Percentiles rank a stretch among this genome's conserved stretches.
Conservation (phyloP, 2,329 filamentous ascomycete genomes). For the Talaromyces sp. region DNA sequence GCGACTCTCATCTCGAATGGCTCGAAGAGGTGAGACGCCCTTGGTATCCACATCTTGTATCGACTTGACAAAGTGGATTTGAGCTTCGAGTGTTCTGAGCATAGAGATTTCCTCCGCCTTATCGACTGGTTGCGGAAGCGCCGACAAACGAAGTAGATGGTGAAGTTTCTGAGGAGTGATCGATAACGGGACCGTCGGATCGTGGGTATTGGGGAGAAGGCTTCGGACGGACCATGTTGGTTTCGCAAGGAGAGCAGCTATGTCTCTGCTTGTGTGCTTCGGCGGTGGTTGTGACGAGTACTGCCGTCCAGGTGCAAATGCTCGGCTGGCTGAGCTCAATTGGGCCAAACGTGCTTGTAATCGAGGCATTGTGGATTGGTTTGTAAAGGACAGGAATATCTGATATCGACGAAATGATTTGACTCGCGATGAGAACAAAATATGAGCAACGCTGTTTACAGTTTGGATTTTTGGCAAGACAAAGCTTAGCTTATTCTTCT, state of each 20-base stretch:
- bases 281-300: constrained; percentile 11
- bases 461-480: too few relatives aligned
- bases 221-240: constrained; percentile 81
- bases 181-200: constrained; percentile 24
- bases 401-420: neutral
- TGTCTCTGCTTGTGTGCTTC: constrained; percentile 20
- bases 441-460: too few relatives aligned
- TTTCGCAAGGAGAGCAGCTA: constrained; percentile 54
- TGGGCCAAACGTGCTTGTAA: neutral
- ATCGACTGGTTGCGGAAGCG: constrained; percentile 67
- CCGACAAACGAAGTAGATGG: constrained; percentile 83
- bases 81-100: constrained; percentile 68
- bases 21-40: constrained; percentile 66
- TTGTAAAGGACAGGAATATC: neutral
- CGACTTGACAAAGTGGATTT: constrained; percentile 85
- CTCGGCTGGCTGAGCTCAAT: neutral
- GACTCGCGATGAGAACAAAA: too few relatives aligned
- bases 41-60: constrained; percentile 74
- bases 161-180: constrained; percentile 65
- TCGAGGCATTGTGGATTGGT: constrained; percentile 3
- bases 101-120: constrained; percentile 62
- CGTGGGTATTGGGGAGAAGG: constrained; percentile 54
- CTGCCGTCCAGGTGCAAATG: neutral
- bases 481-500: too few relatives aligned
- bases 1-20: constrained; percentile 67